Percentiles rank a stretch among this genome's conserved stretches.
Evolutionary conservation across 2,329 filamentous ascomycete genomes (phyloP).

Genomic region (Curvularia verruculosa): DNA sequence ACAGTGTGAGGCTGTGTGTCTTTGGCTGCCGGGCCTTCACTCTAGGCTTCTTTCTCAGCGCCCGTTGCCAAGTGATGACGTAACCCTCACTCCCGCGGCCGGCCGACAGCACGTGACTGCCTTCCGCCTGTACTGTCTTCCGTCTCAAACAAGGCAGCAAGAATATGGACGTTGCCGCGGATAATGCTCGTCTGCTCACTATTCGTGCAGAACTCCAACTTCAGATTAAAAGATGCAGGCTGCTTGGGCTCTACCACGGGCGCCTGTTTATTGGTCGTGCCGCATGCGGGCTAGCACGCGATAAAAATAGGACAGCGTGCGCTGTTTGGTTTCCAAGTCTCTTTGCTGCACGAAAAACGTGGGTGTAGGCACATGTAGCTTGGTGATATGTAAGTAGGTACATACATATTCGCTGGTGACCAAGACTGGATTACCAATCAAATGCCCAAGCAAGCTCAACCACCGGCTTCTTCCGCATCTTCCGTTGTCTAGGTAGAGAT

Average conservation of each 20-base stretch:
- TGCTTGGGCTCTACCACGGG: conserved; percentile 10
- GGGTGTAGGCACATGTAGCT: not conserved
- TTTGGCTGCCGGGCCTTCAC: conserved; percentile 20
- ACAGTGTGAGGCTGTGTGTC: conserved; percentile 23
- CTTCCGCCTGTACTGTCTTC: not conserved
- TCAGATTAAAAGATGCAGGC: conserved; percentile 7
- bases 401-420: not conserved
- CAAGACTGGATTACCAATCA: not conserved
- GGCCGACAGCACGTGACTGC: not conserved
- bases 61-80: conserved; percentile 35
- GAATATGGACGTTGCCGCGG: not conserved
- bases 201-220: not conserved
- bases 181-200: not conserved
- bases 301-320: conserved; percentile 8
- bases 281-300: conserved; percentile 23
- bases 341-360: not conserved
- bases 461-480: not conserved
- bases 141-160: not conserved
- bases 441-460: not conserved
- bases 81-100: conserved; percentile 23
- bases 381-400: not conserved
- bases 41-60: conserved; percentile 5
- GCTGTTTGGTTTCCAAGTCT: not conserved
- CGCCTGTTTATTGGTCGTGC: conserved; percentile 3
- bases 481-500: not conserved